phyloP scores from a whole-genome alignment of 805 yeast species.

The Teunomyces lycoperdinae region DNA sequence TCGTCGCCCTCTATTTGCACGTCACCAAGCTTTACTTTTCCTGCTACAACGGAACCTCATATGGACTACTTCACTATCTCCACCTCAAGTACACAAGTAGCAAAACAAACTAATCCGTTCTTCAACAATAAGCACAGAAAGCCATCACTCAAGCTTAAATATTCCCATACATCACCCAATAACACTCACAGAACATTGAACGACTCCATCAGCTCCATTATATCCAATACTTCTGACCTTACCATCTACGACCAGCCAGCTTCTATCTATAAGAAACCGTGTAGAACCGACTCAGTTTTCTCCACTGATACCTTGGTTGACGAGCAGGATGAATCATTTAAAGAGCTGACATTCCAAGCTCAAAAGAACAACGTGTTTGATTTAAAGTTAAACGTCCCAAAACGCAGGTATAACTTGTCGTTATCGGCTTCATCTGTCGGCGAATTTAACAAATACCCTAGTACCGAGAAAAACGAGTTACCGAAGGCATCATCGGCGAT shows the following conservation, averaged over 20 bases:
- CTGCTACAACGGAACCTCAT: constrained; percentile 10
- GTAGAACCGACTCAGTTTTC: constrained; percentile 15
- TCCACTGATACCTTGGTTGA: constrained; percentile 36
- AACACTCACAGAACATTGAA: constrained; percentile 8
- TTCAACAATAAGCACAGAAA: not conserved
- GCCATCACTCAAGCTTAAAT: not conserved
- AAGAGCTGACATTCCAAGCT: not conserved
- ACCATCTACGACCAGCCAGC: constrained; percentile 13
- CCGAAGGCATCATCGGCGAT: constrained; percentile 17
- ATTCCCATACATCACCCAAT: not conserved
- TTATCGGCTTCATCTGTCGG: constrained; percentile 8
- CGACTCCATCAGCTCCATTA: constrained; percentile 28
- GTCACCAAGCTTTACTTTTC: constrained; percentile 21
- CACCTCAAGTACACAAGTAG: not conserved
- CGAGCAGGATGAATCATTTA: constrained; percentile 7
- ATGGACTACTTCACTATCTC: constrained; percentile 15
- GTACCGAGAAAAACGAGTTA: constrained; percentile 5
- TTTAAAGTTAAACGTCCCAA: constrained; percentile 12
- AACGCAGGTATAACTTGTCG: constrained; percentile 9
- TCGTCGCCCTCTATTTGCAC: constrained; percentile 20
- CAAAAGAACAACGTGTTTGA: constrained; percentile 10
- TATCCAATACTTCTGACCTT: constrained; percentile 25
- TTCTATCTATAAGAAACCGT: constrained; percentile 5
- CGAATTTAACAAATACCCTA: constrained; percentile 1
- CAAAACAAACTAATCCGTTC: constrained; percentile 2